Percentiles rank a stretch among this genome's conserved stretches.
These are phyloP conservation scores for Cyberlindnera maritima DNA, from an alignment of 805 yeast genomes.

Conservation along the genomic window DNA sequence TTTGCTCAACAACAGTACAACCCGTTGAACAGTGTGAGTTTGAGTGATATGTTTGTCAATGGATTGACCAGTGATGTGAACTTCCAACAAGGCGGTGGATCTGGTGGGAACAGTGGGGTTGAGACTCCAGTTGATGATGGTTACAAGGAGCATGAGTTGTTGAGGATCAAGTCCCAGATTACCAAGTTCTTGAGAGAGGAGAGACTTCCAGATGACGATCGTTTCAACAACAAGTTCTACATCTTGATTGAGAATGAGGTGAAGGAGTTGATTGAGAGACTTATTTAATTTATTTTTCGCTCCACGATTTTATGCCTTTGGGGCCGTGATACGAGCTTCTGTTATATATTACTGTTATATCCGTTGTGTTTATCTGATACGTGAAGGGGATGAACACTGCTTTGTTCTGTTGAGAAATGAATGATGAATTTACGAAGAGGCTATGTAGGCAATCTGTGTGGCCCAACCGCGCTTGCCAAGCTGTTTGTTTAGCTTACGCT, in stretches of 20 bases:
- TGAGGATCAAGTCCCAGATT: conserved; percentile 29
- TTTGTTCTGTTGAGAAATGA: not conserved
- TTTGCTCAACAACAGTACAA: conserved; percentile 16
- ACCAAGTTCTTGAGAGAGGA: conserved; percentile 28
- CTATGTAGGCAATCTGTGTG: no score
- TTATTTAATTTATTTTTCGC: conserved; percentile 9
- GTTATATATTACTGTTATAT: not conserved
- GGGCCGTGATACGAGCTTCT: not conserved
- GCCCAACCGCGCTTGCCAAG: no score
- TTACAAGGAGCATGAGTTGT: conserved; percentile 28
- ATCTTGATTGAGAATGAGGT: conserved; percentile 28
- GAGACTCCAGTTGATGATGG: conserved; percentile 22
- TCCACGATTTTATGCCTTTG: not conserved
- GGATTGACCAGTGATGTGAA: conserved; percentile 25
- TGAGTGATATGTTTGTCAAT: conserved; percentile 29
- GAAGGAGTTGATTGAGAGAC: conserved; percentile 28
- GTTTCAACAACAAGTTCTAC: conserved; percentile 29
- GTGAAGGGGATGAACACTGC: not conserved
- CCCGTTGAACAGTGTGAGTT: conserved; percentile 23
- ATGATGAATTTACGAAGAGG: conserved; percentile 6
- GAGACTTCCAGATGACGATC: conserved; percentile 29
- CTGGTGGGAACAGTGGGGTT: conserved; percentile 1
- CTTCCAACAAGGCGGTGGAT: conserved; percentile 7
- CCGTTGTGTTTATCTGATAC: not conserved
- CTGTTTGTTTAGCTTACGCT: no score